These are phyloP conservation scores for Ettlia oleoabundans DNA, from an alignment of 139 green algal genomes.

Conservation along the genomic window DNA sequence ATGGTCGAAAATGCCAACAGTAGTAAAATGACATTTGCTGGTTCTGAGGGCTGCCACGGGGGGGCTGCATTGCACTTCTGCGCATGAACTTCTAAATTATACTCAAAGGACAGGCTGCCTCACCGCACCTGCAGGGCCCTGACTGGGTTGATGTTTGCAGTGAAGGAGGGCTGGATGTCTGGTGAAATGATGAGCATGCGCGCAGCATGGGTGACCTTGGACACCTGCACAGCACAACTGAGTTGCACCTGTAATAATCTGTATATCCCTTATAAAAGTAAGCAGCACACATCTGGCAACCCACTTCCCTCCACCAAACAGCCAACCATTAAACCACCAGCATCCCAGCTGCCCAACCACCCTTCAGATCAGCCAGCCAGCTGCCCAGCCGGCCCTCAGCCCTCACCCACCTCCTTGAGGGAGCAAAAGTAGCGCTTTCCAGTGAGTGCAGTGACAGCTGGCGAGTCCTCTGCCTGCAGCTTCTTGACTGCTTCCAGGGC, in stretches of 20 bases:
- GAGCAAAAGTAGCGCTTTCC: constrained; percentile 51
- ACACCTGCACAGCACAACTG: constrained; percentile 60
- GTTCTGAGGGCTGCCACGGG: too few species aligned
- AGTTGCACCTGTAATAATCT: neutral
- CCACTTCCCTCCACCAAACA: too few species aligned
- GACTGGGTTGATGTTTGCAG: constrained; percentile 45
- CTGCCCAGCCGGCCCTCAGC: too few species aligned
- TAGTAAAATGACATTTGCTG: too few species aligned
- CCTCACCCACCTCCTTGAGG: constrained; percentile 44
- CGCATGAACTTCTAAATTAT: too few species aligned
- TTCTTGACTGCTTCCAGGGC: constrained; percentile 22
- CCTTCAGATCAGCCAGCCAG: too few species aligned
- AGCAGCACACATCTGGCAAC: too few species aligned
- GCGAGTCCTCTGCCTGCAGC: constrained; percentile 5
- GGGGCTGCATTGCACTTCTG: too few species aligned
- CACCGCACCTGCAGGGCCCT: constrained; percentile 57
- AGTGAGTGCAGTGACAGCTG: neutral
- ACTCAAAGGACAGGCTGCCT: too few species aligned
- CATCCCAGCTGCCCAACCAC: too few species aligned
- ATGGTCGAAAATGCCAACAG: neutral
- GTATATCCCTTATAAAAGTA: too few species aligned
- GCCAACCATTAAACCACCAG: too few species aligned
- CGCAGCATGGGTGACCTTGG: constrained; percentile 72
- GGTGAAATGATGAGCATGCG: constrained; percentile 73
- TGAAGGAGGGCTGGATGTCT: constrained; percentile 64